These are phyloP conservation scores for Salicornia ramosissima DNA, from an alignment of 148 eudicot species.

Conservation along the genomic window DNA sequence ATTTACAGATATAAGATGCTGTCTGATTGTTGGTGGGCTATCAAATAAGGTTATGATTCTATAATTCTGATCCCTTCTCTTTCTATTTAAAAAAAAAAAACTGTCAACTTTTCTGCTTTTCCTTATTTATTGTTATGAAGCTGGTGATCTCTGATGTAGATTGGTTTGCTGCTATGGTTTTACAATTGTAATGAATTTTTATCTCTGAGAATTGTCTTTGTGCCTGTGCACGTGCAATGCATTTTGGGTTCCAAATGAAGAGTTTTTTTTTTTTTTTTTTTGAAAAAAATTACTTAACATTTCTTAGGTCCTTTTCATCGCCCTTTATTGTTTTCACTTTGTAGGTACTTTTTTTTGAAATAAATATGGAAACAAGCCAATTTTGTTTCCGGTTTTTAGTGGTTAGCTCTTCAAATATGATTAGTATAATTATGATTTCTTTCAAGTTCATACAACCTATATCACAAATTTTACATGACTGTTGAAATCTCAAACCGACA, in stretches of 20 bases:
- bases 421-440: no score
- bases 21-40: constrained; percentile 77
- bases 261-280: neutral
- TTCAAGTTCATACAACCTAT: neutral
- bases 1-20: constrained; percentile 84
- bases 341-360: no score
- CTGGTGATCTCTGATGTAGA: neutral
- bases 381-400: no score
- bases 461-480: no score
- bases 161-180: neutral
- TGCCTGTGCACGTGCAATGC: no score
- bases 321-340: no score
- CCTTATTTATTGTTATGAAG: no score
- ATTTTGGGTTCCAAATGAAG: neutral
- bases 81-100: neutral
- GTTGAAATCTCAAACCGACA: neutral
- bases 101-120: no score
- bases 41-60: constrained; percentile 58
- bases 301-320: neutral
- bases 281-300: neutral
- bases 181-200: neutral
- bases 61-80: constrained; percentile 1
- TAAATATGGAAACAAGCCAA: no score
- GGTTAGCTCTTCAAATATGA: no score
- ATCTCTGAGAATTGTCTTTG: neutral